A percentile compares a stretch with the other conserved stretches of the same genome.
These are phyloP conservation scores for Tieghemostelium lacteum DNA, from an alignment of 78 protist genomes.

Conservation along the genomic window DNA sequence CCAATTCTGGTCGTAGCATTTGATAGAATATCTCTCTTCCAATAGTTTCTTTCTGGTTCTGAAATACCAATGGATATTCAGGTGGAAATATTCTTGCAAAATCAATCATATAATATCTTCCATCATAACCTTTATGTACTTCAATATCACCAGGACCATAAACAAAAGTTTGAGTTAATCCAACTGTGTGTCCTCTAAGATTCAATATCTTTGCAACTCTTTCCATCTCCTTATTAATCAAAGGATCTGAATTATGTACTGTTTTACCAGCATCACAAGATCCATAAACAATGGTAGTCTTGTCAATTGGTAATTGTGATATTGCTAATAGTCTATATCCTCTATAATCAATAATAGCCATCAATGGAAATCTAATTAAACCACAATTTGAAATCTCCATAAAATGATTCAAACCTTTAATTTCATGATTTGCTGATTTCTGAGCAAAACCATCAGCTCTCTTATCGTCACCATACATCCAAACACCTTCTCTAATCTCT, in stretches of 20 bases:
- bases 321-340: constrained; percentile 69
- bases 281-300: constrained; percentile 74
- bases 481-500: constrained; percentile 38
- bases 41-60: constrained; percentile 12
- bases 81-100: constrained; percentile 73
- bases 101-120: constrained; percentile 60
- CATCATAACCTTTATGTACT: constrained; percentile 57
- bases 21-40: constrained; percentile 73
- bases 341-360: constrained; percentile 63
- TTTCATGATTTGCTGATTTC: constrained; percentile 66
- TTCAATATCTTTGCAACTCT: constrained; percentile 28
- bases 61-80: constrained; percentile 23
- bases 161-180: background rate
- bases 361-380: constrained; percentile 54
- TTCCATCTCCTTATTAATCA: constrained; percentile 42
- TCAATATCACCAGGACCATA: constrained; percentile 81
- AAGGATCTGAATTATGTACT: constrained; percentile 19
- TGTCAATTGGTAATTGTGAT: constrained; percentile 47
- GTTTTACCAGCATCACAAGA: constrained; percentile 71
- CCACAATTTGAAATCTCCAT: constrained; percentile 19
- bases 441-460: constrained; percentile 55
- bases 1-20: constrained; percentile 67
- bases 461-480: constrained; percentile 67
- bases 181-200: constrained; percentile 41
- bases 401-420: constrained; percentile 62